Base-by-base conservation (phyloP, 805 yeast genomes). In the Candida hungchunana region DNA sequence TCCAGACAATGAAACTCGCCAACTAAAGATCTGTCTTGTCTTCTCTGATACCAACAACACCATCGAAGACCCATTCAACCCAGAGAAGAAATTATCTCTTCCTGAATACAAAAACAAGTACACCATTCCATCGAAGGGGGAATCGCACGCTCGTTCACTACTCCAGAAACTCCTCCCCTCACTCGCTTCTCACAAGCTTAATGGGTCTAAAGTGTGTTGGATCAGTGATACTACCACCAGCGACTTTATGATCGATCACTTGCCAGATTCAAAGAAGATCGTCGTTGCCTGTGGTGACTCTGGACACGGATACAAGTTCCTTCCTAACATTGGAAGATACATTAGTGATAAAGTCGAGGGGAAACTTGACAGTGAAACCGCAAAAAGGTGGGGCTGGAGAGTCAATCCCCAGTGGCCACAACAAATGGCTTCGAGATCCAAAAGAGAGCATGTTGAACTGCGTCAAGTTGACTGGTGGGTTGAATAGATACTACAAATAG, bases 261-360 rank as follows among this genome's bases (percentile, higher is more conserved):
- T 63, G 16, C 75, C 74, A 2, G 45, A 46, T 2, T 42, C 43
- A 13, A 27, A 36, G 0, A 60, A 59, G 18, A 51, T 66, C 2
- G 58, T 42, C 33, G 63, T 70, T n/a, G 73, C 71, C 0, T 56
- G 69, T 9, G 76, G 76, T 13, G 75, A 69, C 45, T 62, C 73
- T 4, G 72, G 74, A 7, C 75, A 69, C 48, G 71, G 60, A 5
- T 69, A 62, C 51, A 70, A 69, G 47, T 65, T 65, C 29, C 43
- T 70, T 36, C 76, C 76, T 12, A 63, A 58, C 28, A 66, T 70
- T 32, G 75, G 76, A 1, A 59, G 57, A 35, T 70, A 69, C 41
- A 66, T 69, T 13, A 35, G 40, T 4, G 51, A 49, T n/a, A 57
- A 49, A 22, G 29, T 66, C 19, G 62, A 62, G 26, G 60, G 56